phyloP scores from a whole-genome alignment of 129 eudicot species.

The Flaveria sonorensis region DNA sequence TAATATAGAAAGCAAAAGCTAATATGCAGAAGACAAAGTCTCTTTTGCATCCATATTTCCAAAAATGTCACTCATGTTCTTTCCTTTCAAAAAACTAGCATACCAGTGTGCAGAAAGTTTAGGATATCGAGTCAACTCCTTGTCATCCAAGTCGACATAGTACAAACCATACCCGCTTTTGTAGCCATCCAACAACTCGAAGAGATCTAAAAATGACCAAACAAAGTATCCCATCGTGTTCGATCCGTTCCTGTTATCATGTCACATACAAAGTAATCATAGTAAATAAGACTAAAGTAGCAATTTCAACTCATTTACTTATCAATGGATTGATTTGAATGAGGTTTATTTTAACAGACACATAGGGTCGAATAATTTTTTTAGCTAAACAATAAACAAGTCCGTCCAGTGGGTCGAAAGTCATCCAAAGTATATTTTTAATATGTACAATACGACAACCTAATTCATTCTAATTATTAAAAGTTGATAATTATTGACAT shows the following conservation, averaged over 20 bases:
- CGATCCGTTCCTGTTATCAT: slow-evolving; percentile 52
- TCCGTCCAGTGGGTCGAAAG: no score
- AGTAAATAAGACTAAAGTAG: neutral
- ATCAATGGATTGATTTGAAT: neutral
- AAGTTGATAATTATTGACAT: neutral
- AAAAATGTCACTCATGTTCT: slow-evolving; percentile 26
- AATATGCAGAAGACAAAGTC: slow-evolving; percentile 14
- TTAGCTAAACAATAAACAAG: neutral
- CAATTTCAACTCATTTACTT: neutral
- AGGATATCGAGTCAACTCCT: slow-evolving; percentile 48
- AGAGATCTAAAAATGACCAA: slow-evolving; percentile 55
- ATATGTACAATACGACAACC: neutral
- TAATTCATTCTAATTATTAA: neutral
- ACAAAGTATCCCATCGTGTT: slow-evolving; percentile 51
- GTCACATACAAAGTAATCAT: neutral
- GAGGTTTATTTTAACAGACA: neutral
- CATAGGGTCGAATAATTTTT: neutral
- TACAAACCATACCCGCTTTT: slow-evolving; percentile 41
- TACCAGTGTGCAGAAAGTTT: slow-evolving; percentile 61
- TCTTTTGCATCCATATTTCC: slow-evolving; percentile 9
- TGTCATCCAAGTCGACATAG: slow-evolving; percentile 50
- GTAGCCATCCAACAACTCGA: slow-evolving; percentile 41
- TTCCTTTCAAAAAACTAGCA: slow-evolving; percentile 46
- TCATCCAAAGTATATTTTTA: neutral
- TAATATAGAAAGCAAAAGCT: slow-evolving; percentile 4